Base-by-base conservation (phyloP, 352 stramenopile species). In the Stramenopiles sp. region DNA sequence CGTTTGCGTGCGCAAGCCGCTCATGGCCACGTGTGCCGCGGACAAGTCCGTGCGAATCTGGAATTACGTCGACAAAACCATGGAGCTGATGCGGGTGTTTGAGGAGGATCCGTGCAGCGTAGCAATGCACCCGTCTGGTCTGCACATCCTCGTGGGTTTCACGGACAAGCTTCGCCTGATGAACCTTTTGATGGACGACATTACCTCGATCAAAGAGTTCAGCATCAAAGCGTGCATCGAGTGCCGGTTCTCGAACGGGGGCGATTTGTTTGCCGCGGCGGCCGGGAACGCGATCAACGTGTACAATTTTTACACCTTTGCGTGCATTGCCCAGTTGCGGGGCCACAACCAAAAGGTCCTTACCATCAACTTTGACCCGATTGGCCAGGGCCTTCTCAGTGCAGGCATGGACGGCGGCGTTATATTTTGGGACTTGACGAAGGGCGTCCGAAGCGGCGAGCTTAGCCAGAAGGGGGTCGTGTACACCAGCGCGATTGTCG, bases 221-320 rank as follows among this genome's bases (percentile, higher is more conserved):
- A 75, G 86, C 0, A 86, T 92, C 53, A 97, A 96, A 78, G 81
- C 82, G 1, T 92, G 85, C 77, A 81, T 84, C 34, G 89, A 96
- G 81, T 87, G 92, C 68, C 83, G 85, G 4, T 97, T 97, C 79
- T 89, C 85, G 49, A 83, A 92, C 73, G 91, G 91, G 3, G 91
- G 91, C 0, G 88, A 96, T 74, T 81, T 94, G n/a, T 95, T 97
- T 74, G 91, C 91, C 0, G 90, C 89, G 1, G 89, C 94, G 33
- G 94, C 94, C 79, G 90, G 90, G 49, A 96, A 94, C 78, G 88
- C 87, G 32, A 92, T 97, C 53, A 84, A 92, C 74, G 82, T 97
- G 34, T 96, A 91, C 76, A 91, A 90, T 33, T 89, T 94, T 37
- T 90, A 95, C 77, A 92, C 87, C 1, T 88, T 87, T 49, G 90